Evolutionary conservation across 176 grass and related monocot genomes (phyloP).

Genomic region (Triticum monococcum): DNA sequence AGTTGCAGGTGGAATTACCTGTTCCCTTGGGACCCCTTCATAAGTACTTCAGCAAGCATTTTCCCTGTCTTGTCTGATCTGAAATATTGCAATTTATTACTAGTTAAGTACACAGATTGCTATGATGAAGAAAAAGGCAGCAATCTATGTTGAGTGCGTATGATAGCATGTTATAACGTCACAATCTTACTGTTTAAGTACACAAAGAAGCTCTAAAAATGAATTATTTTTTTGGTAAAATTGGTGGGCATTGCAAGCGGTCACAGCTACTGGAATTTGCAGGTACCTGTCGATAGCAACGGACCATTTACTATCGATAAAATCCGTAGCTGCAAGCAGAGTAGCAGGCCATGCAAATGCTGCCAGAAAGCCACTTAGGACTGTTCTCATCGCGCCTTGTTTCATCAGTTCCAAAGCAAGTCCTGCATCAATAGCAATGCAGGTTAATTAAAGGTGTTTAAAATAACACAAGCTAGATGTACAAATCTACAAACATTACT

Average conservation of each 20-base stretch:
- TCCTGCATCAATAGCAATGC: conserved; percentile 29
- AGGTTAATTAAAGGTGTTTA: conserved; percentile 2
- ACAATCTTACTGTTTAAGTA: neutral
- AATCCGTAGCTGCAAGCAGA: conserved; percentile 83
- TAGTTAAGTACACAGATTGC: neutral
- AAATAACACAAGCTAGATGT: neutral
- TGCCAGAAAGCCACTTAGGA: conserved; percentile 71
- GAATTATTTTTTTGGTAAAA: neutral
- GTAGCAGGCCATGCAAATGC: conserved; percentile 86
- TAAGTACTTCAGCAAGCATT: conserved; percentile 89
- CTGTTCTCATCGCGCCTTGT: conserved; percentile 86
- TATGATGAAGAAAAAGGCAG: neutral
- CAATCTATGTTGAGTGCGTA: neutral
- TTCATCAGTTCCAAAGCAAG: conserved; percentile 88
- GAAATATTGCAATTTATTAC: neutral
- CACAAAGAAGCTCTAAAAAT: neutral
- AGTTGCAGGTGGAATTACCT: conserved; percentile 39
- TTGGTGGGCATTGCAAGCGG: neutral
- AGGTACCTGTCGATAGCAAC: conserved; percentile 85
- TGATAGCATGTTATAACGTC: neutral
- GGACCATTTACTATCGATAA: conserved; percentile 98
- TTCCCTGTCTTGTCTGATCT: conserved; percentile 97
- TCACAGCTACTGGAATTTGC: neutral
- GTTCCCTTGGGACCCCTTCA: conserved; percentile 91
- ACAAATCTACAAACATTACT: conserved; percentile 56